Conservation (phyloP, 352 stramenopile genomes). For the Pythium myriotylum region DNA sequence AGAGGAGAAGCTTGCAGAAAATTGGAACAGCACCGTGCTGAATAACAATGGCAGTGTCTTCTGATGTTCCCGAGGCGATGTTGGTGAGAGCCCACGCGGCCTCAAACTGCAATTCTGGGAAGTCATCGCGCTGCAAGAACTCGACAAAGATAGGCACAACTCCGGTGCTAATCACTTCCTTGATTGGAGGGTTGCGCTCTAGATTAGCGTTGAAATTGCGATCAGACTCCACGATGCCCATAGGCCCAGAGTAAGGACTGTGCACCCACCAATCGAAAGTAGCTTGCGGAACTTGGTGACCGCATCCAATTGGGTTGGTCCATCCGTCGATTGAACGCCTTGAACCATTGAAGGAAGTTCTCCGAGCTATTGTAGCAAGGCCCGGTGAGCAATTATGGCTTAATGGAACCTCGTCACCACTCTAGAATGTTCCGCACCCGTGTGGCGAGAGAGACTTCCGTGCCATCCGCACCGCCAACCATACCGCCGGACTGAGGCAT, state of each 20-base stretch:
- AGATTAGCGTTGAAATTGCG: neutral
- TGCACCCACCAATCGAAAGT: slow-evolving; percentile 92
- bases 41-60: slow-evolving; percentile 98
- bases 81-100: slow-evolving; percentile 99
- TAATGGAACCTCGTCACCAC: neutral
- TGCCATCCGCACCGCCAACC: slow-evolving; percentile 29
- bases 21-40: slow-evolving; percentile 96
- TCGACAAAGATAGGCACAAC: slow-evolving; percentile 98
- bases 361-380: slow-evolving; percentile 70
- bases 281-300: slow-evolving; percentile 99
- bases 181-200: slow-evolving; percentile 99
- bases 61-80: slow-evolving; percentile 97
- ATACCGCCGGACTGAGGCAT: slow-evolving; percentile 33
- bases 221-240: too few species aligned
- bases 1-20: slow-evolving; percentile 96
- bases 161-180: slow-evolving; percentile 98
- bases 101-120: slow-evolving; percentile 96
- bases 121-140: slow-evolving; percentile 97
- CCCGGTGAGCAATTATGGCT: too few species aligned
- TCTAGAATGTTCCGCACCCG: slow-evolving; percentile 42
- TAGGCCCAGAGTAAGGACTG: too few species aligned
- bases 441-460: slow-evolving; percentile 56
- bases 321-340: slow-evolving; percentile 92
- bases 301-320: slow-evolving; percentile 92
- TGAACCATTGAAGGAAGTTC: slow-evolving; percentile 95